Percentiles rank a stretch among this genome's conserved stretches.
Evolutionary conservation across 148 eudicot species (phyloP).

Genomic region (Oxyria digyna): DNA sequence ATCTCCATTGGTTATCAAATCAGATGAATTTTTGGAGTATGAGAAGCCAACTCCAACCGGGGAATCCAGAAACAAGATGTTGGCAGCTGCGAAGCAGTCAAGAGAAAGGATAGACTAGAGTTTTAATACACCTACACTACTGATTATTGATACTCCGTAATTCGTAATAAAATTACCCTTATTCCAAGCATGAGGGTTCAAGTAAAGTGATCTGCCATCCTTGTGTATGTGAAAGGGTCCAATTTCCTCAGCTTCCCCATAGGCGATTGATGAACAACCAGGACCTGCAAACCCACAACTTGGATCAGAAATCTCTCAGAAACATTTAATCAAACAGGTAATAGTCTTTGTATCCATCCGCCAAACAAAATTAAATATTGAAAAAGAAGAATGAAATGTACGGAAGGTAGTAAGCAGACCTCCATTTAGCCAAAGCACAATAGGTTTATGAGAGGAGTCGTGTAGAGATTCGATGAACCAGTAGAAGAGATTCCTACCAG

Average conservation of each 20-base stretch:
- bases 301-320: background rate
- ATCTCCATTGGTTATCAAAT: slow-evolving; percentile 64
- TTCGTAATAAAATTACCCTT: slow-evolving; percentile 32
- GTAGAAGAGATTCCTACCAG: slow-evolving; percentile 70
- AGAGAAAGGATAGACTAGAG: background rate
- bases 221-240: slow-evolving; percentile 88
- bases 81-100: slow-evolving; percentile 55
- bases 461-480: slow-evolving; percentile 78
- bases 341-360: too few relatives aligned
- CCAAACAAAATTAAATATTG: background rate
- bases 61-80: slow-evolving; percentile 72
- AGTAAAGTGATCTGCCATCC: slow-evolving; percentile 71
- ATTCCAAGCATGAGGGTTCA: slow-evolving; percentile 83
- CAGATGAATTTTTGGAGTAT: slow-evolving; percentile 73
- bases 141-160: background rate
- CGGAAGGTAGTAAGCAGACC: slow-evolving; percentile 24
- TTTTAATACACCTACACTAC: background rate
- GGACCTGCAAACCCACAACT: slow-evolving; percentile 44
- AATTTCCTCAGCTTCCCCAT: slow-evolving; percentile 84
- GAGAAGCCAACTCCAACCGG: slow-evolving; percentile 98
- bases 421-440: slow-evolving; percentile 93
- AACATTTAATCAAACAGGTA: background rate
- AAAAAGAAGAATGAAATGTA: background rate
- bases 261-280: slow-evolving; percentile 94
- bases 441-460: slow-evolving; percentile 66